These are phyloP conservation scores for Strobilomyces dryophilus DNA, from an alignment of 768 basidiomycete genomes.

Conservation along the genomic window DNA sequence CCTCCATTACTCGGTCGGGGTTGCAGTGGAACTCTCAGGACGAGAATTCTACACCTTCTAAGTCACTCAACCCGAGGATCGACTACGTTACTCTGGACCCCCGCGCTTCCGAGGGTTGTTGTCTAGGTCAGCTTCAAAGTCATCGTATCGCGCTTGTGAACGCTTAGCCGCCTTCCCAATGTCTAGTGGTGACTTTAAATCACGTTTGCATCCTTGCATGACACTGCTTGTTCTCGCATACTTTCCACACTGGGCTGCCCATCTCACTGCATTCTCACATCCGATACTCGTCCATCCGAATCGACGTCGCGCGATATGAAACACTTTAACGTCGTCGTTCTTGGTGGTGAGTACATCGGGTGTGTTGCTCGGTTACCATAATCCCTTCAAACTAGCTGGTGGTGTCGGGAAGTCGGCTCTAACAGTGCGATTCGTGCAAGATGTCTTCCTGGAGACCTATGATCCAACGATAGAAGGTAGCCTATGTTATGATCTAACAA, in stretches of 20 bases:
- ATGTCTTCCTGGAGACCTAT: conserved; percentile 71
- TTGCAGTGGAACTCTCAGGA: neutral
- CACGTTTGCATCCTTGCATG: conserved; percentile 1
- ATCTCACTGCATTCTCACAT: conserved; percentile 9
- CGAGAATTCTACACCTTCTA: neutral
- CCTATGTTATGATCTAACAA: conserved; percentile 4
- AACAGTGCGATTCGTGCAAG: conserved; percentile 72
- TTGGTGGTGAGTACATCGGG: conserved; percentile 57
- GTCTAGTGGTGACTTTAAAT: conserved; percentile 2
- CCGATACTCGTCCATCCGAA: neutral
- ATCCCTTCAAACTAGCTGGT: conserved; percentile 49
- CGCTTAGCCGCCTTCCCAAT: conserved; percentile 3
- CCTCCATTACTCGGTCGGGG: neutral
- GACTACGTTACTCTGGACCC: neutral
- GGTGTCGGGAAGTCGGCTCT: conserved; percentile 88
- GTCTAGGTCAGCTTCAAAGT: conserved; percentile 4
- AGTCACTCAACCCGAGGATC: neutral
- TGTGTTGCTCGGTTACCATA: neutral
- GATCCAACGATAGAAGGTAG: conserved; percentile 84
- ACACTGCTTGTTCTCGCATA: conserved; percentile 12
- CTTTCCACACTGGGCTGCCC: conserved; percentile 21
- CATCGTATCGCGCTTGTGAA: neutral
- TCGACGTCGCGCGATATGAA: conserved; percentile 43
- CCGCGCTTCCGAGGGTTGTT: neutral
- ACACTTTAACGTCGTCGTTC: conserved; percentile 73